Conservation (phyloP, 2,329 filamentous ascomycete genomes). For the Torrubiellomyces zombiae region DNA sequence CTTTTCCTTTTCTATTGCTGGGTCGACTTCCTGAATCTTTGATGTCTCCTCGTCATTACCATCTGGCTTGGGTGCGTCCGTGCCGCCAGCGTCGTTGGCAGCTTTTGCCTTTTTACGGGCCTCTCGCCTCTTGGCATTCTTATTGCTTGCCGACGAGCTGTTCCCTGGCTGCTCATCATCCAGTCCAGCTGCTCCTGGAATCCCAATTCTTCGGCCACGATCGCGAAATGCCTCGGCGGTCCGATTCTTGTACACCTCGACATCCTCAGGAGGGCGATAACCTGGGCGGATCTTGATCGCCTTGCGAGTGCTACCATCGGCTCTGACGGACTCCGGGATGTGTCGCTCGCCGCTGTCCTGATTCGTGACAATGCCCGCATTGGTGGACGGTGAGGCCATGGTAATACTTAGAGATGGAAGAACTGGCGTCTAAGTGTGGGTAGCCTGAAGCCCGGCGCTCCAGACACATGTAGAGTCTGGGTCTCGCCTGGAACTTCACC, state of each 20-base stretch:
- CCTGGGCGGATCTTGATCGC: slow-evolving; percentile 90
- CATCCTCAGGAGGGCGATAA: slow-evolving; percentile 86
- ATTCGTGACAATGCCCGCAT: slow-evolving; percentile 63
- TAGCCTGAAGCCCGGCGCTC: too few species aligned
- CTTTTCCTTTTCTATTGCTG: slow-evolving; percentile 72
- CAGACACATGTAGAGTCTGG: too few species aligned
- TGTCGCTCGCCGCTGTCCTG: slow-evolving; percentile 62
- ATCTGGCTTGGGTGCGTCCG: slow-evolving; percentile 14
- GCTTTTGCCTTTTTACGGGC: slow-evolving; percentile 38
- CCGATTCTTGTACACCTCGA: slow-evolving; percentile 89
- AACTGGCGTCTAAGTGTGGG: slow-evolving; percentile 1
- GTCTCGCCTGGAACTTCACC: too few species aligned
- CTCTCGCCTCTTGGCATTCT: slow-evolving; percentile 67
- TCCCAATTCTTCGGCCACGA: slow-evolving; percentile 40
- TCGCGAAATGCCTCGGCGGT: slow-evolving; percentile 74
- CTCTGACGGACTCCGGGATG: slow-evolving; percentile 72
- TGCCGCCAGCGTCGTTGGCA: slow-evolving; percentile 41
- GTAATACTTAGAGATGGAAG: slow-evolving; percentile 6
- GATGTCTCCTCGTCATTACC: slow-evolving; percentile 10
- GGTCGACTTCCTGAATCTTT: slow-evolving; percentile 34
- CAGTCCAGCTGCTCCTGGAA: slow-evolving; percentile 56
- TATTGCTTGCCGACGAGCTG: slow-evolving; percentile 43
- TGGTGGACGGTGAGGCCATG: slow-evolving; percentile 36
- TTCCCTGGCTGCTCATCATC: slow-evolving; percentile 31
- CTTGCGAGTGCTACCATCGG: slow-evolving; percentile 82